Base-by-base conservation (phyloP, 352 stramenopile genomes). In the Phytopythium mirpurense region DNA sequence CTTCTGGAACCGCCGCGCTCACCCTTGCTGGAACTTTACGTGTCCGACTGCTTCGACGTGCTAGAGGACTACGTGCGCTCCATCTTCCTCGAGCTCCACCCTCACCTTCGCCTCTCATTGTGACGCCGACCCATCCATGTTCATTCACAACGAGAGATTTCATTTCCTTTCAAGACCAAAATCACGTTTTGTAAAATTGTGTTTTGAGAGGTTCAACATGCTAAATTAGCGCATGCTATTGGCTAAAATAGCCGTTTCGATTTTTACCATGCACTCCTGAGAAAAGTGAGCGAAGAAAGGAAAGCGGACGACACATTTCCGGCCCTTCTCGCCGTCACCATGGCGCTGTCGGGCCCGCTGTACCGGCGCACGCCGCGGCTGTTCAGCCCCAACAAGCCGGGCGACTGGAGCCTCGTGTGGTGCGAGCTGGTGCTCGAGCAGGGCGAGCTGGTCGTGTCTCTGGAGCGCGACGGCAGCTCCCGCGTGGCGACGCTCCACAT, bases 371-470 rank as follows among this genome's bases (percentile, higher is more conserved):
- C 74, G 41, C 76, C 74, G 56, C 73, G 81, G 62, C 70, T 88
- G 26, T 88, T 88, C 56, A 86, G 65, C 66, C 74, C 70, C 42
- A 86, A 65, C 59, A 86, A 86, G 56, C 67, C 77, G 5, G 82
- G 78, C 15, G 78, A 90, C 51, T 94, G 84, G 84, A 86, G 68
- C 32, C 62, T 84, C 24, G 84, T 92, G 26, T 94, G 78, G 79
- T 92, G 84, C 53, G 67, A 90, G 54, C 65, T 94, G 52, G 49
- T 45, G 26, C 56, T 86, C 29, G 72, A 82, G 35, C 67, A 65
- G 15, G 83, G 81, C 37, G 79, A 88, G 63, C 70, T 94, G 50
- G 34, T 81, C 14, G 75, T 93, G 48, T 86, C 73, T 36, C 63
- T 84, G 48, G 80, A 93, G 24, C 70, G 69, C 18, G 67, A 74